Evolutionary conservation across 176 grass and related monocot genomes (phyloP), one percentile per base, ranked within the genome.

Genomic region (Oryza glumipatula): DNA sequence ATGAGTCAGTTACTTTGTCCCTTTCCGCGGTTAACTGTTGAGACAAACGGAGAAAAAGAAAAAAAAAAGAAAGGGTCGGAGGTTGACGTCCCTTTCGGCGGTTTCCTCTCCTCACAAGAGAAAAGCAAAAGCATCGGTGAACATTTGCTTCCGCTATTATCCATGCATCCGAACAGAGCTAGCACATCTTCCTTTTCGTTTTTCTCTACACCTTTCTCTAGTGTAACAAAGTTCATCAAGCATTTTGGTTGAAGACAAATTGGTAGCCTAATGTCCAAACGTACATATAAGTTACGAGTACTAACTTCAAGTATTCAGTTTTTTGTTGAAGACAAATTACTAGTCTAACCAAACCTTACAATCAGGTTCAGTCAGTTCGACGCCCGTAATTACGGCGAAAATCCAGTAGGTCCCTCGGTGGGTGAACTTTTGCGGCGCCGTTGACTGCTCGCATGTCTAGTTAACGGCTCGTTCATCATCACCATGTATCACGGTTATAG

Each of bases 331-430:
- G 54, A 58, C 54, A 21, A 9, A 63, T 58, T 17, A 16, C 35
- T 15, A 32, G 39, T 45, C 58, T 13, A 63, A 63, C 45, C 52
- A 65, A 67, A 73, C 30, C 60, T 30, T 70, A 23, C 0, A 13
- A 77, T 77, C 77, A 54, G n/a, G 30, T 70, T 51, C 16, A 9
- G 49, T 46, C 82, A 33, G 48, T 65, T 80, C 71, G 17, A 79
- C 63, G 39, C 85, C 84, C 45, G 51, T 47, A 84, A 76, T 87
- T 84, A 84, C 80, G 85, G 84, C 49, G 77, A 63, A 22, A 86
- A 87, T 70, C 68, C 38, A 60, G 56, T 44, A 12, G 21, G 14
- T 21, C 24, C 4, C 52, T 58, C 54, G 54, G 54, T 21, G 16
- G 67, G 66, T 79, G 76, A 45, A 61, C 74, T 83, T 83, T 86